Evolutionary conservation across 2,329 filamentous ascomycete genomes (phyloP).

Genomic region (Calonectria leucothoes): DNA sequence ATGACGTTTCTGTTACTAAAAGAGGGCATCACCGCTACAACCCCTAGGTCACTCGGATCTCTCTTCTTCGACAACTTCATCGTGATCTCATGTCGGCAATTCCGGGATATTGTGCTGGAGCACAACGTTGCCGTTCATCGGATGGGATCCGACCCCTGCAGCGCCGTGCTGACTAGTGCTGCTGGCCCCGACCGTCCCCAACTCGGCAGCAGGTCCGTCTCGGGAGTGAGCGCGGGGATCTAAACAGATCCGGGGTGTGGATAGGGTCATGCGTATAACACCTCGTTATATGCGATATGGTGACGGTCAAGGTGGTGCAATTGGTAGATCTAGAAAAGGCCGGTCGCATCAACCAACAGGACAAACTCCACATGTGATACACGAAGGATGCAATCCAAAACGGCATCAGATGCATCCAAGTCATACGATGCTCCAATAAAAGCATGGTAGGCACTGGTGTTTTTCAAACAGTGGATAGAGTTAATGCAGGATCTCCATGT

Average conservation of each 20-base stretch:
- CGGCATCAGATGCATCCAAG: no score
- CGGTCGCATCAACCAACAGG: not conserved
- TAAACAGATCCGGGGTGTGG: not conserved
- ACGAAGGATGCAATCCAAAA: not conserved
- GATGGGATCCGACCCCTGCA: not conserved
- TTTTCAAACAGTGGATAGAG: not conserved
- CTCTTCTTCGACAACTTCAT: not conserved
- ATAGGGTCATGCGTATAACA: not conserved
- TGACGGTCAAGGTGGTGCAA: not conserved
- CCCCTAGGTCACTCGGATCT: no score
- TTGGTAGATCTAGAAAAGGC: not conserved
- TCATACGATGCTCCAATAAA: not conserved
- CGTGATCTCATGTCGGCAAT: not conserved
- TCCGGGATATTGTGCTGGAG: not conserved
- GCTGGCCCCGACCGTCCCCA: not conserved
- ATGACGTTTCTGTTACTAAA: not conserved
- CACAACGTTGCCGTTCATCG: not conserved
- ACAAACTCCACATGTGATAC: no score
- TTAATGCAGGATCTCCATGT: not conserved
- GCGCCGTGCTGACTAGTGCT: not conserved
- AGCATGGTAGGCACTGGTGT: not conserved
- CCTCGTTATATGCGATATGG: not conserved
- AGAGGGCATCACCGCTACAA: not conserved
- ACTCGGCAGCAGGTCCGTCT: conserved; percentile 1
- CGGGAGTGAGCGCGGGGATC: not conserved